A percentile compares a stretch with the other conserved stretches of the same genome.
Evolutionary conservation across 176 grass and related monocot genomes (phyloP).

Genomic region (Triticum timopheevii): DNA sequence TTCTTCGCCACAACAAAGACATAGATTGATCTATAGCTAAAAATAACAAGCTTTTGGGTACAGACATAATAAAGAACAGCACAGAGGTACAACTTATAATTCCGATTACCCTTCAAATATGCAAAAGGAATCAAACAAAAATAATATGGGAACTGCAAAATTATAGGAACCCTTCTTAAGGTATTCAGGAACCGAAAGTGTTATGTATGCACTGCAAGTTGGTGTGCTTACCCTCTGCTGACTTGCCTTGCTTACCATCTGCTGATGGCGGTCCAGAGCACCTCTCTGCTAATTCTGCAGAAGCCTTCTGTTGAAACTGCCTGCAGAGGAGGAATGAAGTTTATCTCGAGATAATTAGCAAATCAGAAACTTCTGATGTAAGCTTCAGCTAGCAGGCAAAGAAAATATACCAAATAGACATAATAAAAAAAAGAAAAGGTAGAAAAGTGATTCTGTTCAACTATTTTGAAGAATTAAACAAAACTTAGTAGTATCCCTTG

Average conservation of each 20-base stretch:
- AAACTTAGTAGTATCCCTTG: neutral
- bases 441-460: neutral
- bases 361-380: neutral
- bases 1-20: neutral
- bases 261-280: constrained; percentile 9
- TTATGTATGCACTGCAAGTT: neutral
- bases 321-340: constrained; percentile 43
- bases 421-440: neutral
- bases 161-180: neutral
- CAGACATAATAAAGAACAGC: neutral
- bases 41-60: neutral
- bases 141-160: neutral
- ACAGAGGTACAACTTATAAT: neutral
- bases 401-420: constrained; percentile 7
- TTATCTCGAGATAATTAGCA: constrained; percentile 12
- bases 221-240: constrained; percentile 24
- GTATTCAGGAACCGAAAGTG: neutral
- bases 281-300: constrained; percentile 30
- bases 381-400: neutral
- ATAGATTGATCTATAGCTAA: neutral
- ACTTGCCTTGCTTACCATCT: constrained; percentile 33
- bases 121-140: constrained; percentile 1
- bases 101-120: neutral
- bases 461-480: neutral
- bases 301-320: constrained; percentile 55